Evolutionary conservation across 352 stramenopile genomes (phyloP).

Genomic region (Phytophthora parvispora): DNA sequence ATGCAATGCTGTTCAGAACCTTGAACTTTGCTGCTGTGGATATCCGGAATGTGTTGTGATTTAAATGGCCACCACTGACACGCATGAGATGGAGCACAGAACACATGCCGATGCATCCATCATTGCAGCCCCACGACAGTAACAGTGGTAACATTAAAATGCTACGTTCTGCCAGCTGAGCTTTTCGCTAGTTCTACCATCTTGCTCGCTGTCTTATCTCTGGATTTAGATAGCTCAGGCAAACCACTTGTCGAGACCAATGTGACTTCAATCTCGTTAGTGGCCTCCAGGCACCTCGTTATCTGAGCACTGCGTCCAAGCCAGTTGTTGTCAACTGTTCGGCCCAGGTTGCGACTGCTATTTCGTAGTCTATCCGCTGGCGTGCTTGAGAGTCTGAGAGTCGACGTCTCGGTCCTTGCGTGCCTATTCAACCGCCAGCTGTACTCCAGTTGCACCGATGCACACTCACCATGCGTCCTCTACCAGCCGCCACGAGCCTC

Average conservation of each 20-base stretch:
- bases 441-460: background rate
- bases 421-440: conserved; percentile 26
- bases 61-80: background rate
- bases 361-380: background rate
- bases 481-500: conserved; percentile 1
- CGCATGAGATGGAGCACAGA: background rate
- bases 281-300: background rate
- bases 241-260: conserved; percentile 5
- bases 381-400: background rate
- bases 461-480: conserved; percentile 4
- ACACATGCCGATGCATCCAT: background rate
- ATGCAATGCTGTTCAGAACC: too few species aligned
- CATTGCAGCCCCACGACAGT: too few species aligned
- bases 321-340: conserved; percentile 9
- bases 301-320: background rate
- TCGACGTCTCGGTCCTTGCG: conserved; percentile 12
- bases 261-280: background rate
- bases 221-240: background rate
- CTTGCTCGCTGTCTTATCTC: conserved; percentile 10
- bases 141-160: background rate
- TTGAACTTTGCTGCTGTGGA: too few species aligned
- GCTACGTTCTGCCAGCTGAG: background rate
- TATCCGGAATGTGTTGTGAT: too few species aligned
- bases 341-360: conserved; percentile 1
- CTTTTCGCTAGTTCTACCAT: background rate